Evolutionary conservation across 1,284 basidiomycete genomes (phyloP), one percentile per base, ranked within the genome.

Genomic region (Abortiporus biennis): DNA sequence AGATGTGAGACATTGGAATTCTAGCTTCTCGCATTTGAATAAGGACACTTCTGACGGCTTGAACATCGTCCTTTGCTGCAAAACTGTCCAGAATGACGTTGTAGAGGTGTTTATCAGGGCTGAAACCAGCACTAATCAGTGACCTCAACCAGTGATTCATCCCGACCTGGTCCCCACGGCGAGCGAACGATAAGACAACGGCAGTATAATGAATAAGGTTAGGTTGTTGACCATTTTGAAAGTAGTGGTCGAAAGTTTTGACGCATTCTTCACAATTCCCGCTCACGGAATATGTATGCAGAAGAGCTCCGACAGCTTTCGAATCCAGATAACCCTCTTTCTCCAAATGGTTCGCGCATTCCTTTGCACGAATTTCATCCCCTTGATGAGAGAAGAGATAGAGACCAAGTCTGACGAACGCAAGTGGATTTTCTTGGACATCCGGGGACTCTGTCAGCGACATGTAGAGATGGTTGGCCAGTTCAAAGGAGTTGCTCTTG

Each of bases 41-140:
- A 47, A 92, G 71, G 4, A 88, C 59, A 4, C 62, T 52, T 4
- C 72, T 61, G n/a, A 86, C 72, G 6, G 73, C 64, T 11, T 71
- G 61, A 12, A 82, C 49, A 46, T 88, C 80, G 21, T 72, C 77
- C 12, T 69, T 69, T 37, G 64, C 57, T 9, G 81, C 76, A 52
- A 86, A 80, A 30, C 70, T 68, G 41, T 76, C 67, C 19, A 92
- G 65, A 38, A 91, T 64, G 46, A 72, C 69, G 48, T 76, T 80
- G 58, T 75, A 88, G 34, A 81, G 62, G 40, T 75, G 58, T 23
- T 62, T 53, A 54, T 85, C 75, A 3, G 82, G 80, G 21, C 52
- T 51, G 44, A 76, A 55, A 3, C 74, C 74, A 13, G 65, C 66
- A 13, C 66, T 54, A 13, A 64, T 50, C 71, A 89, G 74, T 40